Evolutionary conservation across 2,329 filamentous ascomycete species (phyloP).

Genomic region (Aschersonia sp.): DNA sequence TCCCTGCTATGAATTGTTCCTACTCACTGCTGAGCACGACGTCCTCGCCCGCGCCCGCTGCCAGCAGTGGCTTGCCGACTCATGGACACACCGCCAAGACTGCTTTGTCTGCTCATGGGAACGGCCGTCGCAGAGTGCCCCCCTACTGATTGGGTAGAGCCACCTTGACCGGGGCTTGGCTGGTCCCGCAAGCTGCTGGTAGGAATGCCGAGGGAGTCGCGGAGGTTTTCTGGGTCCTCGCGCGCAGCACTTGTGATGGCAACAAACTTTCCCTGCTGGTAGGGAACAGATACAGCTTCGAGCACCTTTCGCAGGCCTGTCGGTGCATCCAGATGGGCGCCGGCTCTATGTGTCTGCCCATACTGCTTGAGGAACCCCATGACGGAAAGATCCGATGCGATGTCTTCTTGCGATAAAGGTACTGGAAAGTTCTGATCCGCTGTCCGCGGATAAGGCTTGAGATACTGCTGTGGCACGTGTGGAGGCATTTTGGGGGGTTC

Average conservation of each 20-base stretch:
- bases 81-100: constrained; percentile 40
- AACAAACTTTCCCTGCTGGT: constrained; percentile 31
- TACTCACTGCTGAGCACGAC: constrained; percentile 15
- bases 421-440: constrained; percentile 42
- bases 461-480: constrained; percentile 40
- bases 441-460: constrained; percentile 39
- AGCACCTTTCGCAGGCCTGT: constrained; percentile 40
- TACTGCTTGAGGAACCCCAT: constrained; percentile 45
- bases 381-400: constrained; percentile 39
- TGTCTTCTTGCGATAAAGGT: constrained; percentile 34
- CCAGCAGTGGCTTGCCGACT: constrained; percentile 36
- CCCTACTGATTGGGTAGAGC: constrained; percentile 9
- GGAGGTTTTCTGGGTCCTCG: constrained; percentile 33
- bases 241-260: constrained; percentile 30
- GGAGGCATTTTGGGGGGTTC: constrained; percentile 45
- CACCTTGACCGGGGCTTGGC: constrained; percentile 12
- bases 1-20: too few species aligned
- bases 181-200: constrained; percentile 28
- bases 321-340: constrained; percentile 39
- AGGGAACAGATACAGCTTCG: constrained; percentile 36
- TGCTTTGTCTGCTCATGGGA: constrained; percentile 43
- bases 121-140: constrained; percentile 18
- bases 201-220: constrained; percentile 34
- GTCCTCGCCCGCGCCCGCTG: constrained; percentile 29
- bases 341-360: constrained; percentile 34